Evolutionary conservation across 148 eudicot species (phyloP).

Genomic region (Drosera capensis): DNA sequence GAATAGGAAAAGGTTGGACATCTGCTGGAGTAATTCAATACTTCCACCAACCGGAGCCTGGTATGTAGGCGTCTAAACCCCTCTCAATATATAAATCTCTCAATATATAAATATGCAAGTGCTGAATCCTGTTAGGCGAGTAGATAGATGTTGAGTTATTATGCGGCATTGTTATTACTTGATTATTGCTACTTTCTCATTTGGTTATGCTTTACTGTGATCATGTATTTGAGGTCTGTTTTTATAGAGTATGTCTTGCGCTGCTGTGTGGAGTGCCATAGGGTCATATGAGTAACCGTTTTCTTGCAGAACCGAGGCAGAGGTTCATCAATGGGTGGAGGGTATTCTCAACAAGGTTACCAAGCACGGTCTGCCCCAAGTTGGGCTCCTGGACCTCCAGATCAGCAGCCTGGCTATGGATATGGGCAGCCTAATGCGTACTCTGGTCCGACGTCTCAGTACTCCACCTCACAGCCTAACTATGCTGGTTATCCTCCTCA

Average conservation of each 20-base stretch:
- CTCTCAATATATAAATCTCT: too few relatives aligned
- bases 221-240: neutral
- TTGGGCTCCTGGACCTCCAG: constrained; percentile 62
- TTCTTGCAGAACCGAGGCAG: constrained; percentile 76
- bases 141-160: neutral
- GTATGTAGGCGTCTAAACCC: constrained; percentile 88
- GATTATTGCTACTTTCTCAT: neutral
- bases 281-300: constrained; percentile 36
- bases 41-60: constrained; percentile 62
- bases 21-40: constrained; percentile 80
- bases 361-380: constrained; percentile 61
- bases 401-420: constrained; percentile 70
- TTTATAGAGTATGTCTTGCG: neutral
- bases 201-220: constrained; percentile 9
- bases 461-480: constrained; percentile 32
- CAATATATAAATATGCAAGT: neutral
- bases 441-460: constrained; percentile 48
- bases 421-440: constrained; percentile 69
- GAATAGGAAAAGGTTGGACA: constrained; percentile 91
- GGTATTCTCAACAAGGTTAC: constrained; percentile 84
- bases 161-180: neutral
- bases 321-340: constrained; percentile 59
- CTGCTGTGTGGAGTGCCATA: constrained; percentile 11
- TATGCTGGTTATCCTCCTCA: constrained; percentile 80
- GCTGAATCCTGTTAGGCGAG: neutral